Evolutionary conservation across 257 asterid species (phyloP).

Genomic region (Solanum ahanhuiri): DNA sequence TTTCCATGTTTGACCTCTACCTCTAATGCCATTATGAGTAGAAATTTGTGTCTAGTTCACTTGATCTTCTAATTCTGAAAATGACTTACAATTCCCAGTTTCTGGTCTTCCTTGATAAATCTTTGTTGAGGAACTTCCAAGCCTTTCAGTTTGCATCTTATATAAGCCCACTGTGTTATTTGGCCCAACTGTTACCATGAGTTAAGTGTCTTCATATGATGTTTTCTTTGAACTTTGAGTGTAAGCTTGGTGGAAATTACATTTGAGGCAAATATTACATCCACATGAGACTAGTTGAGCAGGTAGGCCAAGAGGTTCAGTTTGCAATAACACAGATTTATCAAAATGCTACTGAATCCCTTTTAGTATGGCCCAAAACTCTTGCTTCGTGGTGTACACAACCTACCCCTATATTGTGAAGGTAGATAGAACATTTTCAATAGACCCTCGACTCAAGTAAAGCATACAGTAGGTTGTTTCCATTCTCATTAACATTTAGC

Average conservation of each 20-base stretch:
- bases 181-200: background rate
- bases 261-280: background rate
- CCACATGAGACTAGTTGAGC: background rate
- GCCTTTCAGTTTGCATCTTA: background rate
- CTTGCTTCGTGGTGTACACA: background rate
- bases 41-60: no score
- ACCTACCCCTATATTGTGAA: background rate
- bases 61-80: no score
- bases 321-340: background rate
- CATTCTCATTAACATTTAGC: background rate
- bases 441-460: background rate
- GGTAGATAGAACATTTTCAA: background rate
- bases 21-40: background rate
- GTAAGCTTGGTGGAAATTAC: no score
- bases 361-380: background rate
- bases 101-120: no score
- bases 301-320: background rate
- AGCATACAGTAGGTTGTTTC: background rate
- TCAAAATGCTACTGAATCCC: background rate
- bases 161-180: background rate
- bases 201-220: no score
- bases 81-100: no score
- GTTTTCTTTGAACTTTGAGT: no score
- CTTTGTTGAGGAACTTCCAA: no score
- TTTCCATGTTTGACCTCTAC: no score